These are phyloP conservation scores for Geotrichum cucujoidarum DNA, from an alignment of 1,139 yeast species.

Conservation along the genomic window DNA sequence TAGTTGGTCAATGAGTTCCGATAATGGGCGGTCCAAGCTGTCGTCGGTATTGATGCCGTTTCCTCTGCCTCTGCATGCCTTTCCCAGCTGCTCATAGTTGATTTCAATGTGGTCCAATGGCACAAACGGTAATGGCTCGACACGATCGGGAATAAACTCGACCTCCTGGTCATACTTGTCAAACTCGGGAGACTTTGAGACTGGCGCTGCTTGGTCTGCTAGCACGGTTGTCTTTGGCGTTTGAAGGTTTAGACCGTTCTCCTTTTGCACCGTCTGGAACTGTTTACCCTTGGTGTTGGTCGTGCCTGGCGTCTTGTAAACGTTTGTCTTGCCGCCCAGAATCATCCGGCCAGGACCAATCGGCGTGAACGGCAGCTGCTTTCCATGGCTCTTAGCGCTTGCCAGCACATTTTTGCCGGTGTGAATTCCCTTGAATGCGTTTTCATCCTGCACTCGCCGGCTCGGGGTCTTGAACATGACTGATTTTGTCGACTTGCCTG, in stretches of 20 bases:
- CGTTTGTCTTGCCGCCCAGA: slow-evolving; percentile 17
- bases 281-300: slow-evolving; percentile 10
- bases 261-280: slow-evolving; percentile 1
- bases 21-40: slow-evolving; percentile 17
- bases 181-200: slow-evolving; percentile 3
- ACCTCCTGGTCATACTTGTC: slow-evolving; percentile 24
- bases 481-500: slow-evolving; percentile 2
- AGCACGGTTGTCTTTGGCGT: neutral
- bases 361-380: slow-evolving; percentile 13
- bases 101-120: slow-evolving; percentile 28
- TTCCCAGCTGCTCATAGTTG: slow-evolving; percentile 23
- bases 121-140: slow-evolving; percentile 22
- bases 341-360: slow-evolving; percentile 11
- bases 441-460: slow-evolving; percentile 10
- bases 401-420: slow-evolving; percentile 6
- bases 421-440: slow-evolving; percentile 7
- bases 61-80: slow-evolving; percentile 16
- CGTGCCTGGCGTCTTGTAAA: slow-evolving; percentile 14
- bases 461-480: slow-evolving; percentile 14
- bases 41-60: slow-evolving; percentile 13
- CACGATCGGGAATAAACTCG: slow-evolving; percentile 24
- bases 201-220: neutral
- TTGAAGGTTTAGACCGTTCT: neutral
- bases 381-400: neutral
- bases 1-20: slow-evolving; percentile 13